phyloP scores from a whole-genome alignment of 345 rosid species.

The Euphorbia lathyris region DNA sequence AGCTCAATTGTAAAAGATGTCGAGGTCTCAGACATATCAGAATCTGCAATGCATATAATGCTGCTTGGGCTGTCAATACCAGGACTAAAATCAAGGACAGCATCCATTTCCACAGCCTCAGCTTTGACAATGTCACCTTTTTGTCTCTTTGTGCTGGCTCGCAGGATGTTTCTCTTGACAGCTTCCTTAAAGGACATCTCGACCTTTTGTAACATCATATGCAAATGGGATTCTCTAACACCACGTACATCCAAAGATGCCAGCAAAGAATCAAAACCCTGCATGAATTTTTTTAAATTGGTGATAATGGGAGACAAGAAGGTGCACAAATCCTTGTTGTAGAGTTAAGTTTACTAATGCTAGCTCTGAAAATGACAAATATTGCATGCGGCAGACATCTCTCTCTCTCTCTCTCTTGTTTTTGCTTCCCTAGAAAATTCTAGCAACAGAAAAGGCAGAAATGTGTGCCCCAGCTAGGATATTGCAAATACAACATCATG shows the following conservation, averaged over 20 bases:
- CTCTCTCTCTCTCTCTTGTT: neutral
- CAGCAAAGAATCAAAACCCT: slow-evolving; percentile 67
- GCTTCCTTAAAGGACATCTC: slow-evolving; percentile 68
- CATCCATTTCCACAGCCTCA: slow-evolving; percentile 27
- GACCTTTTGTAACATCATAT: slow-evolving; percentile 61
- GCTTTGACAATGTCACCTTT: slow-evolving; percentile 22
- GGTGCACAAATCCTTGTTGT: slow-evolving; percentile 1
- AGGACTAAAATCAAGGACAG: slow-evolving; percentile 17
- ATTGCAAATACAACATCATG: slow-evolving; percentile 10
- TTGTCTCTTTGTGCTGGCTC: slow-evolving; percentile 5
- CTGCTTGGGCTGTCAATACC: slow-evolving; percentile 37
- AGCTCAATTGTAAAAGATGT: slow-evolving; percentile 57
- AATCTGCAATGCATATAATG: slow-evolving; percentile 34
- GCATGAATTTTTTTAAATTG: slow-evolving; percentile 20
- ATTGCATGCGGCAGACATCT: slow-evolving; percentile 8
- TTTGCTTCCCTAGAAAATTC: neutral
- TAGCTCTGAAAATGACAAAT: neutral
- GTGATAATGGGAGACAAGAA: neutral
- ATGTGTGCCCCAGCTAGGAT: slow-evolving; percentile 3
- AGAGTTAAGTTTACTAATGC: slow-evolving; percentile 2
- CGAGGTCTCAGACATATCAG: slow-evolving; percentile 51
- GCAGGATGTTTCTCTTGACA: slow-evolving; percentile 35
- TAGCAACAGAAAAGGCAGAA: neutral
- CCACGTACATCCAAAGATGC: slow-evolving; percentile 80
- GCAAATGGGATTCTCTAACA: slow-evolving; percentile 69